Base-by-base conservation (phyloP, 2,329 filamentous ascomycete species). In the Diaporthe capsici region DNA sequence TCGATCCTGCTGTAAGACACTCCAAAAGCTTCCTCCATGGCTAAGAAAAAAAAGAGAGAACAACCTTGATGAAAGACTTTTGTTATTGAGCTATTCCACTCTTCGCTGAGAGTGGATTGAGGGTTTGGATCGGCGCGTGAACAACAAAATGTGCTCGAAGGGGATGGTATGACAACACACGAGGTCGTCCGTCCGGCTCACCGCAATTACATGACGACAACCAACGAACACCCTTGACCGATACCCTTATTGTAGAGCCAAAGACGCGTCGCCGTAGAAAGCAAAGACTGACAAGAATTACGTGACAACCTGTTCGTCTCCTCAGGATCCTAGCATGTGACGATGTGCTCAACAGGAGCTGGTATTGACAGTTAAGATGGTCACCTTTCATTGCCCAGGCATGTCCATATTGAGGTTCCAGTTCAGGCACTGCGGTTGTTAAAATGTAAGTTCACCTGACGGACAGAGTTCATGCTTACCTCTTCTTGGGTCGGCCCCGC, bases 401-500 rank as follows among this genome's bases (percentile, higher is more conserved):
- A 55, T 55, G 34, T 53, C 9, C 22, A 31, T 7, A 53, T 28
- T 8, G 47, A 28, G 15, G 60, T 22, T 28, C 9, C 22, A 2
- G 8, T 42, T 68, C 31, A 68, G 47, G 22, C 34, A 42, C 65
- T 70, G n/a, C 49, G 1, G 9, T 42, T 42, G 31, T 70, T 55
- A 55, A 17, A 42, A 12, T 25, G 9, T 12, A 20, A 42, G n/a
- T 55, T 55, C 13, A 22, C 13, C 42, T 13, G 22, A 12, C 6
- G 15, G 49, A 55, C n/a, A 55, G n/a, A 6, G 17, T 9, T 20
- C 4, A 10, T 28, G 39, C 72, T 74, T n/a, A 74, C 75, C 44
- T 65, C 73, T 68, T 76, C 68, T 68, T 76, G 37, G 68, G 42
- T 47, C 72, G 63, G 17, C 34, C 42, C n/a, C 72, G 67, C 58